These are phyloP conservation scores for Schizosaccharomyces lindneri DNA, from an alignment of 805 yeast genomes.

Conservation along the genomic window DNA sequence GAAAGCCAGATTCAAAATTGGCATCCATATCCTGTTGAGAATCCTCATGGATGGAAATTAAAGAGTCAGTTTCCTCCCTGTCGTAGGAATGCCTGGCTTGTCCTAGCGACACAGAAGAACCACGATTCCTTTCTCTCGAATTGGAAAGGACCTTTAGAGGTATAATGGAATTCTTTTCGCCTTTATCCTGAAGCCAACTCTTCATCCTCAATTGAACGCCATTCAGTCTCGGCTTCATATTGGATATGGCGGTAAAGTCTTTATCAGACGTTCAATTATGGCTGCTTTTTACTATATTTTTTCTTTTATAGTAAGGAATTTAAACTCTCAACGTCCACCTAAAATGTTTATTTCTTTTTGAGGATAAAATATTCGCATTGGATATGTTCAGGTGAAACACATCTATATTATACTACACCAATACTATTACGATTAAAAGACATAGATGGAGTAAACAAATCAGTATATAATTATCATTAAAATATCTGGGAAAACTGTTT, in stretches of 20 bases:
- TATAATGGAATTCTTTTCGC: neutral
- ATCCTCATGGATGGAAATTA: neutral
- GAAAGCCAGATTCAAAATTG: neutral
- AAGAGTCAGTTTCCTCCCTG: neutral
- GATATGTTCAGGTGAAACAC: no score
- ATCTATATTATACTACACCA: no score
- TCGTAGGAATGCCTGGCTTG: neutral
- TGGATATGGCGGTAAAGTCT: neutral
- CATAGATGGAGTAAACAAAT: no score
- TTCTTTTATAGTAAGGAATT: no score
- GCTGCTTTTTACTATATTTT: neutral
- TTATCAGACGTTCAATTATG: neutral
- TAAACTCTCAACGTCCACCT: no score
- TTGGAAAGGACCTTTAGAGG: neutral
- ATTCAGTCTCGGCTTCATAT: neutral
- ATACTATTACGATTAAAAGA: no score
- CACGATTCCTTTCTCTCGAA: neutral
- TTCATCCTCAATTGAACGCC: neutral
- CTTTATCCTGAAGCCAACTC: neutral
- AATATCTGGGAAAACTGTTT: no score
- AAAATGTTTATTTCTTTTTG: no score
- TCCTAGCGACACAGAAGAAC: neutral
- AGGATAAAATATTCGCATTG: no score
- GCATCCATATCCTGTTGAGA: neutral
- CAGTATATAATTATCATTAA: no score